A percentile compares a stretch with the other conserved stretches of the same genome.
Conservation (phyloP, 2,329 filamentous ascomycete species). For the Ophiostoma novo-ulmi region DNA sequence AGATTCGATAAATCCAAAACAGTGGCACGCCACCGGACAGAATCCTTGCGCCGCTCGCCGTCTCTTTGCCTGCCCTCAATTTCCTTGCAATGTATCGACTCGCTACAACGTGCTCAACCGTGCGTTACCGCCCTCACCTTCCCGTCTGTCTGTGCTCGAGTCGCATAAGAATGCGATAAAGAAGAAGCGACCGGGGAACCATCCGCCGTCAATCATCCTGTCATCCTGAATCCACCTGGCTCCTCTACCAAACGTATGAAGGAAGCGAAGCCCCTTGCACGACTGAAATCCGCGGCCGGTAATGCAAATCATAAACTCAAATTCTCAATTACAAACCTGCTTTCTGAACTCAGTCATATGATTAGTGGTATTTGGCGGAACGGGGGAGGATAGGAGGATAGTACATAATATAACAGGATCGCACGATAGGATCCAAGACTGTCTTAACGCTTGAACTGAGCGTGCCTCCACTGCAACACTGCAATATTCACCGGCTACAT, state of each 20-base stretch:
- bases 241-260: too few species aligned
- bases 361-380: neutral
- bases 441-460: neutral
- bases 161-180: constrained; percentile 5
- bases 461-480: neutral
- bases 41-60: neutral
- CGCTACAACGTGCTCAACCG: neutral
- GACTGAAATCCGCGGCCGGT: neutral
- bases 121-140: neutral
- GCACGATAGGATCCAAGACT: neutral
- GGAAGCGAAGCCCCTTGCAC: neutral
- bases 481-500: neutral
- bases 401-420: too few species aligned
- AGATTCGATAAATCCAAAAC: neutral
- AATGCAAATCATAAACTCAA: constrained; percentile 8
- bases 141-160: constrained; percentile 8
- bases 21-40: constrained; percentile 4
- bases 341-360: neutral
- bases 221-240: neutral
- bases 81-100: neutral
- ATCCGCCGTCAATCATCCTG: neutral
- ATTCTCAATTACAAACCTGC: neutral
- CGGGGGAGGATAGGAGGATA: too few species aligned
- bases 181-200: constrained; percentile 4
- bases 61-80: neutral